phyloP scores from a whole-genome alignment of 1,284 basidiomycete species.

The Kwoniella shivajii region DNA sequence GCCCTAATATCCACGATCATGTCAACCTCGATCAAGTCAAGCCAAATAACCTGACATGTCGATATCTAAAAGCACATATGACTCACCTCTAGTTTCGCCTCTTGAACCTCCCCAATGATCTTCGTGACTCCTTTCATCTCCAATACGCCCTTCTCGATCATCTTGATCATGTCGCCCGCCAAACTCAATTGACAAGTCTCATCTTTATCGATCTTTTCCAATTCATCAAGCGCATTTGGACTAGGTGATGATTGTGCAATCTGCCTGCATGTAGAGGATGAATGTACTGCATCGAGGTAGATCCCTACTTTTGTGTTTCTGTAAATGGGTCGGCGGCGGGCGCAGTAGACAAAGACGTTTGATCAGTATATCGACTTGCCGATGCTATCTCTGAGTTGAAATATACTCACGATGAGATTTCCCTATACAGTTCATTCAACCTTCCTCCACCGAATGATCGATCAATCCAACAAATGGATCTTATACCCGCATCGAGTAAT shows the following conservation, averaged over 20 bases:
- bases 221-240: slow-evolving; percentile 23
- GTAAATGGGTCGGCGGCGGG: background rate
- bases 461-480: slow-evolving; percentile 27
- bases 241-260: slow-evolving; percentile 18
- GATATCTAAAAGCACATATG: background rate
- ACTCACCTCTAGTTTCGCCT: slow-evolving; percentile 11
- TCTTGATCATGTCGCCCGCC: slow-evolving; percentile 26
- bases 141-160: slow-evolving; percentile 17
- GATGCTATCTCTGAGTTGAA: no score
- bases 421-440: slow-evolving; percentile 31
- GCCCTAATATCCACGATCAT: slow-evolving; percentile 1
- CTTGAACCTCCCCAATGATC: slow-evolving; percentile 12
- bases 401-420: slow-evolving; percentile 33
- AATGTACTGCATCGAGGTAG: slow-evolving; percentile 29
- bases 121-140: slow-evolving; percentile 13
- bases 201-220: slow-evolving; percentile 22
- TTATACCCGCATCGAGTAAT: slow-evolving; percentile 23
- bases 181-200: slow-evolving; percentile 24
- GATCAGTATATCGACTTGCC: background rate
- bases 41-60: no score
- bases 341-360: background rate
- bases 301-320: slow-evolving; percentile 36
- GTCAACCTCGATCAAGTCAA: background rate
- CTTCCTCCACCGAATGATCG: slow-evolving; percentile 22
- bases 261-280: slow-evolving; percentile 19